phyloP scores from a whole-genome alignment of 169 alveolate species.

The Babesia gibsoni region DNA sequence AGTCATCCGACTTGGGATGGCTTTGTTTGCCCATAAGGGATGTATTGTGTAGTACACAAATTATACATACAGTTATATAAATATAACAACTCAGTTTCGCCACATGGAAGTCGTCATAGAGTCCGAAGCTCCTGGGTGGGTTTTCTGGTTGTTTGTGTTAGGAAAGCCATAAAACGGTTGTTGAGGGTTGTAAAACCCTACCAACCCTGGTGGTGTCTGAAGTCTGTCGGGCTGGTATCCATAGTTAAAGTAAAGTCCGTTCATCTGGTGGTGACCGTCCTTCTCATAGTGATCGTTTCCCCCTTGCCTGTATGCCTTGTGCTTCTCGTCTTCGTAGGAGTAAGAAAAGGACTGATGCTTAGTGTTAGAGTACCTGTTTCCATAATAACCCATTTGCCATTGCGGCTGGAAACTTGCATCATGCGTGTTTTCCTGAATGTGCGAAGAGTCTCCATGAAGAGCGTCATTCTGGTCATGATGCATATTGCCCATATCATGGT shows the following conservation, averaged over 20 bases:
- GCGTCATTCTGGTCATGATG: conserved; percentile 9
- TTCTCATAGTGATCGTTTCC: conserved; percentile 23
- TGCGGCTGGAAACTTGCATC: conserved; percentile 18
- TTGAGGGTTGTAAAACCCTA: conserved; percentile 46
- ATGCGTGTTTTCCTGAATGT: conserved; percentile 8
- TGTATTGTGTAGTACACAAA: neutral
- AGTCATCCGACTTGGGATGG: conserved; percentile 8
- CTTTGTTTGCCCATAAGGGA: neutral
- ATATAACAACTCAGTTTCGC: conserved; percentile 32
- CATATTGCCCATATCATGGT: neutral
- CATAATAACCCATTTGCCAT: conserved; percentile 32
- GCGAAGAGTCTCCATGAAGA: conserved; percentile 1
- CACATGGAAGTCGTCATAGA: conserved; percentile 62
- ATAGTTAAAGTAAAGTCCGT: conserved; percentile 47
- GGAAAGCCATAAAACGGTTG: conserved; percentile 53
- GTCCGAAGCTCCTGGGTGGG: conserved; percentile 23
- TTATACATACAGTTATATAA: neutral
- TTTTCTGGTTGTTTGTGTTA: conserved; percentile 24
- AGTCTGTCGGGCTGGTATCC: conserved; percentile 39
- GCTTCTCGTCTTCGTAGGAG: conserved; percentile 24
- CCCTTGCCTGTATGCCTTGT: conserved; percentile 11
- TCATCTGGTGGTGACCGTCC: conserved; percentile 18
- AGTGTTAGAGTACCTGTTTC: conserved; percentile 27
- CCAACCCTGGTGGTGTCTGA: conserved; percentile 61
- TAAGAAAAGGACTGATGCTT: conserved; percentile 30